phyloP scores from a whole-genome alignment of 2,329 filamentous ascomycete species.

The Cercospora brassicicola region DNA sequence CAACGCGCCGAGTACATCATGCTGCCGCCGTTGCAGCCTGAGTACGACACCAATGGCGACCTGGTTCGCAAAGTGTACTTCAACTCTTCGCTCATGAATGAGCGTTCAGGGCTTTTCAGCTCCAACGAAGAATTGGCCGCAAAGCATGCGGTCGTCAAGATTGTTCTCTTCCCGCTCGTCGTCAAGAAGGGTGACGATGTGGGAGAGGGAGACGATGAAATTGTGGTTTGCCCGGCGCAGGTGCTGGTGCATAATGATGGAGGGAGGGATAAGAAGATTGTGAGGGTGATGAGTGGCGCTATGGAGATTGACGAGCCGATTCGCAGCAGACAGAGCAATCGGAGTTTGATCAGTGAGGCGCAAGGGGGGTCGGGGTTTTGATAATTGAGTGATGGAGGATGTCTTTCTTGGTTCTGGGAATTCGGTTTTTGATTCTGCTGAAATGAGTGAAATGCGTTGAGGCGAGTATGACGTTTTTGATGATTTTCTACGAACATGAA shows the following conservation, averaged over 20 bases:
- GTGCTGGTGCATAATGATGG: conserved; percentile 65
- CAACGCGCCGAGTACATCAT: conserved; percentile 98
- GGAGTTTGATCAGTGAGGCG: conserved; percentile 37
- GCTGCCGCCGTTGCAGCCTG: conserved; percentile 89
- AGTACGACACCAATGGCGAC: conserved; percentile 92
- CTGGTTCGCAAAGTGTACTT: conserved; percentile 84
- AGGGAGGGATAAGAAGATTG: conserved; percentile 48
- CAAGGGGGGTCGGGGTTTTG: conserved; percentile 29
- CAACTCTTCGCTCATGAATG: conserved; percentile 92
- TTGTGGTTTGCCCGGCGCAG: conserved; percentile 92
- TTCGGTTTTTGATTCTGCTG: not conserved
- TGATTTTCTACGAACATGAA: conserved; percentile 10
- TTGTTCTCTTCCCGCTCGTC: conserved; percentile 93
- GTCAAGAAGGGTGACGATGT: conserved; percentile 92
- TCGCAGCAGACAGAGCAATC: conserved; percentile 28
- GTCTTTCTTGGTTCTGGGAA: too few relatives aligned
- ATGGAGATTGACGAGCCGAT: conserved; percentile 48
- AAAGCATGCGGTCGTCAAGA: conserved; percentile 74
- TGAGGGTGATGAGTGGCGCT: conserved; percentile 52
- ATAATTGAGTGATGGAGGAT: not conserved
- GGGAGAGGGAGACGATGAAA: conserved; percentile 86
- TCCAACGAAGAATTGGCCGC: conserved; percentile 80
- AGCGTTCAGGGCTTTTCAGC: conserved; percentile 69
- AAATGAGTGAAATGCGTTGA: conserved; percentile 7
- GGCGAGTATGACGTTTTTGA: conserved; percentile 6